Evolutionary conservation across 148 eudicot genomes (phyloP).

Genomic region (Camellia lanceoleosa): DNA sequence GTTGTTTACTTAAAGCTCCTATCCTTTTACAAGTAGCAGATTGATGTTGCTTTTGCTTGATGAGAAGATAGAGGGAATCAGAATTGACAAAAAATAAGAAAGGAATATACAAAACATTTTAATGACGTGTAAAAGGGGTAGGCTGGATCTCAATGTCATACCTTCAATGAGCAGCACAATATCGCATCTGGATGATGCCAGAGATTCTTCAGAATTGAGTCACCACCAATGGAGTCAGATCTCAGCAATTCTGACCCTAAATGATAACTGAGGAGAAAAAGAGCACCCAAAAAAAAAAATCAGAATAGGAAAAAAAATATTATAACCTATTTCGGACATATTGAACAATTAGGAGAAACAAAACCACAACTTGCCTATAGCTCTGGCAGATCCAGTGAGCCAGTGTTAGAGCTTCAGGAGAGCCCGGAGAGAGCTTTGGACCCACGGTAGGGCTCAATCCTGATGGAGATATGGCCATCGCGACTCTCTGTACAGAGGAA

Average conservation of each 20-base stretch:
- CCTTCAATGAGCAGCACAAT: constrained; percentile 93
- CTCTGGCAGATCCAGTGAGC: constrained; percentile 95
- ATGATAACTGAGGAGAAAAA: constrained; percentile 53
- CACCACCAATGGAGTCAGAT: constrained; percentile 51
- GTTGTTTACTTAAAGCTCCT: background rate
- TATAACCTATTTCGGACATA: background rate
- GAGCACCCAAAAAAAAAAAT: background rate
- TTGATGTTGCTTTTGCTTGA: background rate
- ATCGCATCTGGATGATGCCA: constrained; percentile 97
- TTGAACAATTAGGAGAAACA: background rate
- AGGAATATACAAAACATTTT: background rate
- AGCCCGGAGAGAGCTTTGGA: constrained; percentile 67
- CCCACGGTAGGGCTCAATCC: constrained; percentile 62
- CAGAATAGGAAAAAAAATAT: background rate
- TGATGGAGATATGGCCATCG: constrained; percentile 92
- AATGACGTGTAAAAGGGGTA: background rate
- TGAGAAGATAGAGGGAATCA: background rate
- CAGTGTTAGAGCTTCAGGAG: constrained; percentile 88
- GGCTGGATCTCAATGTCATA: constrained; percentile 20
- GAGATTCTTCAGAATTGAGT: constrained; percentile 67
- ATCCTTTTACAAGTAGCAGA: background rate
- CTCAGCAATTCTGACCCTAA: constrained; percentile 63
- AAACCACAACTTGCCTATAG: constrained; percentile 52
- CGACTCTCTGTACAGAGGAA: constrained; percentile 90
- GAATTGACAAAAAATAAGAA: background rate